Conservation (phyloP, 257 asterid species). For the Plantago major region DNA sequence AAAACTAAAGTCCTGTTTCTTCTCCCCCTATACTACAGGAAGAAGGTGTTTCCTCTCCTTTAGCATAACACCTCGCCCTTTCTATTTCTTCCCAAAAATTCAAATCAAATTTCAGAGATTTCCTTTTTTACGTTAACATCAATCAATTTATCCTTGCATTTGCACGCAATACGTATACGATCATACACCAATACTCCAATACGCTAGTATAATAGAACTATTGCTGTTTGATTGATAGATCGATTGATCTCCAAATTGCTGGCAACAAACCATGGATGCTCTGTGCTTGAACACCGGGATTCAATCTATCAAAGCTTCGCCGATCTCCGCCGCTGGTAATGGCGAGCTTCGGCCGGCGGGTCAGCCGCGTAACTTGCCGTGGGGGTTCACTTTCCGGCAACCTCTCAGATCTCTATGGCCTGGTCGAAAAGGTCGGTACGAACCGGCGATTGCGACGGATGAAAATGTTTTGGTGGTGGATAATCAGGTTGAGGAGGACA, state of each 20-base stretch:
- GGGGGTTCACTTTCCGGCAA: constrained; percentile 74
- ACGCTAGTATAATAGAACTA: neutral
- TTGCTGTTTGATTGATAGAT: too few species aligned
- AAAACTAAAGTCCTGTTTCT: neutral
- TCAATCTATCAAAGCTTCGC: constrained; percentile 48
- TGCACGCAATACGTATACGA: neutral
- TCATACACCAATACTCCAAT: too few species aligned
- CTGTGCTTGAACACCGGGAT: constrained; percentile 69
- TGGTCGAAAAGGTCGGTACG: constrained; percentile 39
- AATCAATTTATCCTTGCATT: neutral
- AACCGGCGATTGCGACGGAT: constrained; percentile 53
- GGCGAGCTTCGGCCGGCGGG: constrained; percentile 54
- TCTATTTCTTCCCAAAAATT: constrained; percentile 3
- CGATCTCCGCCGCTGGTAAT: constrained; percentile 43
- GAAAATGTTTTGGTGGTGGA: constrained; percentile 60
- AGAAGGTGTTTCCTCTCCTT: neutral
- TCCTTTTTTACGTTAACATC: constrained; percentile 25
- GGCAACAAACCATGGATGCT: constrained; percentile 49
- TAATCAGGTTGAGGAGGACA: constrained; percentile 15
- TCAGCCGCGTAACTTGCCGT: constrained; percentile 46
- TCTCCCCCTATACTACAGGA: neutral
- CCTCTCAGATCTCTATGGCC: constrained; percentile 82
- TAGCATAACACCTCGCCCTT: constrained; percentile 3
- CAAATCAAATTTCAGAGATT: constrained; percentile 29
- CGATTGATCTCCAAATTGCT: constrained; percentile 10